phyloP scores from a whole-genome alignment of 768 basidiomycete genomes.

The Macrocybe gigantea region DNA sequence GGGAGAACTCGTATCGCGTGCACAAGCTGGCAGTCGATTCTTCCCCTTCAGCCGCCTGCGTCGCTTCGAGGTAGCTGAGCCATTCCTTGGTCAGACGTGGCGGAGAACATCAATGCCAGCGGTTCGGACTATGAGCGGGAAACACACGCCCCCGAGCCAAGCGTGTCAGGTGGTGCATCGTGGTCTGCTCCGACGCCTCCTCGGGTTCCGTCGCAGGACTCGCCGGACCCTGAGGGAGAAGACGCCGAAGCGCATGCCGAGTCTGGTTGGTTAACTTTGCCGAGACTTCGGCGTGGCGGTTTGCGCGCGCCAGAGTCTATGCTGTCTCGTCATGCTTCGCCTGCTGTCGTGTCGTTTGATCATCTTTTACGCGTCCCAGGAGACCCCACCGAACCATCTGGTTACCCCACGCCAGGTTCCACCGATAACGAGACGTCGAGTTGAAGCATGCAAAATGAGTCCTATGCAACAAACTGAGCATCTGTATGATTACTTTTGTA shows the following conservation, averaged over 20 bases:
- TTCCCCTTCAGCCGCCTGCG: slow-evolving; percentile 47
- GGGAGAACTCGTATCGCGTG: slow-evolving; percentile 20
- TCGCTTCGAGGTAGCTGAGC: slow-evolving; percentile 28
- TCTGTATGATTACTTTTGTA: slow-evolving; percentile 9
- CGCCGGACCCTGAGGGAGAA: slow-evolving; percentile 9
- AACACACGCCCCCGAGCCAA: slow-evolving; percentile 13
- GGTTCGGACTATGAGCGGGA: slow-evolving; percentile 10
- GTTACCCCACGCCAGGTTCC: slow-evolving; percentile 47
- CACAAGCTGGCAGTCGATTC: slow-evolving; percentile 41
- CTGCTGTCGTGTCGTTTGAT: slow-evolving; percentile 14
- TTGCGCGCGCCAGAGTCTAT: slow-evolving; percentile 60
- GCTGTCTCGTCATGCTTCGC: slow-evolving; percentile 41
- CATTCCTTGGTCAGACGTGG: slow-evolving; percentile 17
- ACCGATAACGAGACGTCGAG: slow-evolving; percentile 34
- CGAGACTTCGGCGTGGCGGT: slow-evolving; percentile 64
- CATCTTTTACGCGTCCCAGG: slow-evolving; percentile 6
- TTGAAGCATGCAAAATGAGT: slow-evolving; percentile 12
- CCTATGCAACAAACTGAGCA: neutral
- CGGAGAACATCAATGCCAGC: slow-evolving; percentile 9
- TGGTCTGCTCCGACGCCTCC: slow-evolving; percentile 23
- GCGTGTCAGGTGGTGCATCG: slow-evolving; percentile 8
- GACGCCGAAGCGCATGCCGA: slow-evolving; percentile 29
- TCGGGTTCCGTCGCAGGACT: slow-evolving; percentile 3
- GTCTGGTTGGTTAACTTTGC: slow-evolving; percentile 22
- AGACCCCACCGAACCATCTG: slow-evolving; percentile 21